Evolutionary conservation across 2,329 filamentous ascomycete species (phyloP), one percentile per base, ranked within the genome.

Genomic region (Colletotrichum sp.): DNA sequence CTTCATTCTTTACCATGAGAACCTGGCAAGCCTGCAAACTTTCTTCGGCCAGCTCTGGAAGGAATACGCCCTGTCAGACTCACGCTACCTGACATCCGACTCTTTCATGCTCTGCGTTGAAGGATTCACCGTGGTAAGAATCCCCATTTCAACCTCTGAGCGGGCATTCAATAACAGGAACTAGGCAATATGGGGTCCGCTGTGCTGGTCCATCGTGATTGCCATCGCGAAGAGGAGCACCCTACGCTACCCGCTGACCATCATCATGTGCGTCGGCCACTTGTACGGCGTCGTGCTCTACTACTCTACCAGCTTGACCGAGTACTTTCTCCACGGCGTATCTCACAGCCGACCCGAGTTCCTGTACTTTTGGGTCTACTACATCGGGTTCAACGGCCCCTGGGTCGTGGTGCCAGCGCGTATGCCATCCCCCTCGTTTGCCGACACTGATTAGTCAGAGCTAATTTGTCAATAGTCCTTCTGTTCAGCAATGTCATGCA

Each of bases 1-100:
- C 84, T 98, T 95, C 82, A 89, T 96, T 77, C 84, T 91, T 78
- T 92, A 96, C 82, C 94, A 95, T 83, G 85, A 87, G 26, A 87
- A 86, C 28, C 89, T 98, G 82, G 91, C 92, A 0, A 87, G 90
- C 13, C 91, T 91, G 76, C 93, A 95, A 82, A 92, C 93, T 71
- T 86, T 97, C 9, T 94, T 96, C 72, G 95, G 94, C 4, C 95
- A 98, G 86, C 88, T 98, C 60, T 98, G 96, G 96, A 98, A 98
- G 83, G 96, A 98, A 85, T 98, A 98, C 83, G 90, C 95, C 5
- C 89, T 96, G 39, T 96, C 95, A 4, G 96, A 98, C 86, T 98
- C 95, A 71, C 90, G 96, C 59, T 98, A 98, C 82, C 87, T 98
- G 79, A 96, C 94, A 4, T 92, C 93, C 21, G 94, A 97, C 82